Percentiles rank a stretch among this genome's conserved stretches.
These are phyloP conservation scores for Fusarium buxicola DNA, from an alignment of 2,329 filamentous ascomycete genomes.

Conservation along the genomic window DNA sequence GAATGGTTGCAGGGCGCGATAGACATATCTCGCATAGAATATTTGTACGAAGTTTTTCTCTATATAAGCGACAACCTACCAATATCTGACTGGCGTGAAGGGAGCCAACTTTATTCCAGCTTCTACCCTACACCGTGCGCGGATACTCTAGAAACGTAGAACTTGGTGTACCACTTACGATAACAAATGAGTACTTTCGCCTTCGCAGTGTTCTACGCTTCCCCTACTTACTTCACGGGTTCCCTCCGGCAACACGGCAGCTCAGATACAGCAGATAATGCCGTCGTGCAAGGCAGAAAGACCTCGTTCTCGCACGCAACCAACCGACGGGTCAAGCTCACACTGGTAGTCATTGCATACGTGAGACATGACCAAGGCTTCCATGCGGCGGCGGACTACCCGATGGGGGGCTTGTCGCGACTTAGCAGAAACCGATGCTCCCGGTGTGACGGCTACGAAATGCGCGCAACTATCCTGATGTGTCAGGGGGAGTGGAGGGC, in stretches of 20 bases:
- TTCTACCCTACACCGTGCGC: background rate
- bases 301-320: constrained; percentile 41
- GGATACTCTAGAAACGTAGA: background rate
- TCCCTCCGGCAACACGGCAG: constrained; percentile 22
- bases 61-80: background rate
- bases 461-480: constrained; percentile 18
- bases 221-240: constrained; percentile 12
- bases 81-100: background rate
- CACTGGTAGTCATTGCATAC: constrained; percentile 22
- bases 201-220: constrained; percentile 12
- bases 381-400: constrained; percentile 30
- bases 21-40: background rate
- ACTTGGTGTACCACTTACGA: background rate
- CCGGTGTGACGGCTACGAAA: constrained; percentile 27
- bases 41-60: background rate
- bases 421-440: constrained; percentile 33
- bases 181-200: background rate
- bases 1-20: background rate
- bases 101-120: background rate
- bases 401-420: constrained; percentile 42
- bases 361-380: constrained; percentile 16
- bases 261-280: constrained; percentile 42
- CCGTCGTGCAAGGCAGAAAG: constrained; percentile 35
- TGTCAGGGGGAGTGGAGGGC: constrained; percentile 1
- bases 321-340: constrained; percentile 27